Percentiles rank a stretch among this genome's conserved stretches.
Conservation (phyloP, 2,329 filamentous ascomycete species). For the Coniella vitis region DNA sequence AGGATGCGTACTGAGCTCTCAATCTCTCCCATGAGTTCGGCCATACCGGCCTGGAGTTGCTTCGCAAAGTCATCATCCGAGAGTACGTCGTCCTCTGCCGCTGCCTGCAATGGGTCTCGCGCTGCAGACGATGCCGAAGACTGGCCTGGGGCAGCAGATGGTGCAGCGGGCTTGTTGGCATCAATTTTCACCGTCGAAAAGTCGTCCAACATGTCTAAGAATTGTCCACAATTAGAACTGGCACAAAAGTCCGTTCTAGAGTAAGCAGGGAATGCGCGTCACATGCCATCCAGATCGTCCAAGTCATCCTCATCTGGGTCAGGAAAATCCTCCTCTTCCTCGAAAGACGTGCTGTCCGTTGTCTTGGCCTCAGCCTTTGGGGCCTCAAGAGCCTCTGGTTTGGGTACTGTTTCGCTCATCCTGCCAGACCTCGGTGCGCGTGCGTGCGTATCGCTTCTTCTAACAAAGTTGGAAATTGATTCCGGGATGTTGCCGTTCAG, state of each 20-base stretch:
- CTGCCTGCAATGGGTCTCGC: constrained; percentile 21
- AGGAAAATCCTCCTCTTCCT: constrained; percentile 52
- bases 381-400: constrained; percentile 11
- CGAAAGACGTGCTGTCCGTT: constrained; percentile 20
- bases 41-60: constrained; percentile 87
- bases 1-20: constrained; percentile 47
- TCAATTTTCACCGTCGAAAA: constrained; percentile 64
- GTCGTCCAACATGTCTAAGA: constrained; percentile 80
- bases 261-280: not conserved
- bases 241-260: not conserved
- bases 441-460: not conserved
- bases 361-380: constrained; percentile 20
- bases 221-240: constrained; percentile 13
- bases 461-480: not conserved
- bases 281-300: constrained; percentile 80
- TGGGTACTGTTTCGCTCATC: constrained; percentile 17
- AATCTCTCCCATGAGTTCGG: constrained; percentile 67
- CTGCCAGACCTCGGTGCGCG: not conserved
- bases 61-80: constrained; percentile 76
- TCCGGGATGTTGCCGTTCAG: not conserved
- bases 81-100: constrained; percentile 34
- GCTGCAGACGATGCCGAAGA: constrained; percentile 14
- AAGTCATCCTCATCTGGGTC: constrained; percentile 91
- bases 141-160: constrained; percentile 19
- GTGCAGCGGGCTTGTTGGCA: constrained; percentile 30